A percentile compares a stretch with the other conserved stretches of the same genome.
Evolutionary conservation across 768 basidiomycete species (phyloP).

Genomic region (Boletus speciosus): DNA sequence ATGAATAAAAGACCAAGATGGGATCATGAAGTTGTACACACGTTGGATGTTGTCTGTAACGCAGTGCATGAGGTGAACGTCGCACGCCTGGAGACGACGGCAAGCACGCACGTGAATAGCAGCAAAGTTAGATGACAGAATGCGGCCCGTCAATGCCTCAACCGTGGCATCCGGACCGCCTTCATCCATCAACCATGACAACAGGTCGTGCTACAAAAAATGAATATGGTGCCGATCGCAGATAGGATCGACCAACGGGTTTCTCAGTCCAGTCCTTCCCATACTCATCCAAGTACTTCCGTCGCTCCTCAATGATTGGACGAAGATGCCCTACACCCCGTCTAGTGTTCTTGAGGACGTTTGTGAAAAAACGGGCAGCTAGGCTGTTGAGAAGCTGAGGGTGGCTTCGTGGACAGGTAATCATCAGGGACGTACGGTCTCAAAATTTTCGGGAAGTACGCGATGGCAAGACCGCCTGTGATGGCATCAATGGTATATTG

Average conservation of each 20-base stretch:
- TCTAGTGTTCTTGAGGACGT: not conserved
- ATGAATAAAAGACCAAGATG: not conserved
- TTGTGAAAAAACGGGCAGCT: slow-evolving; percentile 13
- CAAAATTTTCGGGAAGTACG: slow-evolving; percentile 31
- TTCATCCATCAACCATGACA: slow-evolving; percentile 12
- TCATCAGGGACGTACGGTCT: slow-evolving; percentile 25
- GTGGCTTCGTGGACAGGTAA: not conserved
- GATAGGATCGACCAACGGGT: slow-evolving; percentile 25
- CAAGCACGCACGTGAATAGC: slow-evolving; percentile 21
- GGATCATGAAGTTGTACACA: not conserved
- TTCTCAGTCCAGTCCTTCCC: slow-evolving; percentile 29
- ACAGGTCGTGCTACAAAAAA: slow-evolving; percentile 27
- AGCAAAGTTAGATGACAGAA: slow-evolving; percentile 11
- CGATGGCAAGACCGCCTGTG: slow-evolving; percentile 16
- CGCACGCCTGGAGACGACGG: not conserved
- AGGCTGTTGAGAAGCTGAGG: slow-evolving; percentile 8
- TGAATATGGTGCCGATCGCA: not conserved
- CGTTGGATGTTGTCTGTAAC: not conserved
- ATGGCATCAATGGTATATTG: slow-evolving; percentile 30
- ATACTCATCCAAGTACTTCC: slow-evolving; percentile 17
- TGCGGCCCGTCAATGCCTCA: slow-evolving; percentile 9
- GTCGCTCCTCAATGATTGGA: slow-evolving; percentile 32
- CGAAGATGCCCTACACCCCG: slow-evolving; percentile 13
- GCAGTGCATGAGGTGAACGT: not conserved
- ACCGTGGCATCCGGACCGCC: not conserved